Base-by-base conservation (phyloP, 805 yeast species). In the Yamadazyma phyllophila region DNA sequence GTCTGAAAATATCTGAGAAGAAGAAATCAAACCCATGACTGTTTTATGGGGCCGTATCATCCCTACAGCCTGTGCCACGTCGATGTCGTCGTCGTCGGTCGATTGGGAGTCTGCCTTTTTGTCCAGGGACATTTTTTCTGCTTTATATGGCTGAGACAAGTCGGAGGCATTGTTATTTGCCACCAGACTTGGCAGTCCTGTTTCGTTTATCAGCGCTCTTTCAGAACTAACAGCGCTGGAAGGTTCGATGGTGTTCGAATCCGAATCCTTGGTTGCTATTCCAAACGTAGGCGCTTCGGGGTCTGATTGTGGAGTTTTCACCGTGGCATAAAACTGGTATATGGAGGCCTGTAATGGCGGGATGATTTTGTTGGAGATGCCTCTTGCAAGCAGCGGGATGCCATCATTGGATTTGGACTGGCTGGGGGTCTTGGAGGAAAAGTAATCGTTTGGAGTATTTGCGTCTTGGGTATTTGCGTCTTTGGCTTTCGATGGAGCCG, bases 1-100 rank as follows among this genome's bases (percentile, higher is more conserved):
- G 15, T 51, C 72, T 0, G 68, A 52, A 44, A 53, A 60, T 5
- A 67, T 56, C 36, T 59, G 60, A 0, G 69, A 59, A 1, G 70
- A 56, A 14, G 70, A 56, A 5, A 70, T 46, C 38, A 65, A 49
- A 48, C 60, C 57, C 26, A 66, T 44, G 17, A 68, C 55, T 36
- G 60, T 59, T 37, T 57, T 58, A 37, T 55, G 61, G 8, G 63
- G 59, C 15, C 51, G 51, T 41, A 51, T 48, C 9, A 56, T 63
- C 8, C 55, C 59, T 1, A 56, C 48, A 1, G 65, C 58, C 6
- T 35, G 40, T 1, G 71, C 72, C 14, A 55, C 51, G 43, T 68
- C 73, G 7, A 53, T 52, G 7, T 65, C 71, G 4, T 61, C 68
- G 4, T 50, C 39, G 13, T 40, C 32, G 6, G 15, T 13, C 14